phyloP scores from a whole-genome alignment of 176 grass and related monocot species.

The Zoysia japonica region DNA sequence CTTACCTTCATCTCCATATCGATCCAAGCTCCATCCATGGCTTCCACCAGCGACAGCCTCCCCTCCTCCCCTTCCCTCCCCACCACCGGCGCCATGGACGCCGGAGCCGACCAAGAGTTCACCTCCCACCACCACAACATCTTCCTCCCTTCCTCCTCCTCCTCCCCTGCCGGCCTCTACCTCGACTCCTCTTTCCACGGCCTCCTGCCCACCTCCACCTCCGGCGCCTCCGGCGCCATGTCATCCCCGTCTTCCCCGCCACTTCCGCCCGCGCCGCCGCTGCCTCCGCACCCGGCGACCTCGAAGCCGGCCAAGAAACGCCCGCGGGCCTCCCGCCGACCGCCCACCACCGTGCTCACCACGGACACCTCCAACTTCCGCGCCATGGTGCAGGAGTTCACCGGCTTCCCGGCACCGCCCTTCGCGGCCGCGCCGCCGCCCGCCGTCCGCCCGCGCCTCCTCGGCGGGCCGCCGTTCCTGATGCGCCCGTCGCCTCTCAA shows the following conservation, averaged over 20 bases:
- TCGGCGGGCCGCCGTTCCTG: slow-evolving; percentile 42
- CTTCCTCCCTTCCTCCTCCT: slow-evolving; percentile 47
- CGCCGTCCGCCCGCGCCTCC: slow-evolving; percentile 51
- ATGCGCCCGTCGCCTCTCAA: slow-evolving; percentile 49
- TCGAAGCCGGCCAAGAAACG: slow-evolving; percentile 64
- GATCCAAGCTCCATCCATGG: slow-evolving; percentile 49
- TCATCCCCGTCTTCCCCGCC: slow-evolving; percentile 8
- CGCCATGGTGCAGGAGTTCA: slow-evolving; percentile 99
- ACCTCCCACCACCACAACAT: slow-evolving; percentile 50
- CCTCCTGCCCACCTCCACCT: slow-evolving; percentile 29
- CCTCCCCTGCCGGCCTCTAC: slow-evolving; percentile 43
- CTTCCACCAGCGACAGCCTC: slow-evolving; percentile 86
- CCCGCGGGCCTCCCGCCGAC: slow-evolving; percentile 70
- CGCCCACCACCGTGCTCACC: slow-evolving; percentile 84
- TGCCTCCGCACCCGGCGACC: slow-evolving; percentile 15
- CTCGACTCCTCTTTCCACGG: slow-evolving; percentile 51
- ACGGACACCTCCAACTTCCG: slow-evolving; percentile 97
- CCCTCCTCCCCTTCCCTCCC: slow-evolving; percentile 63
- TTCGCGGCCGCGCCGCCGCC: slow-evolving; percentile 52
- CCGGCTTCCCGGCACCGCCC: slow-evolving; percentile 78
- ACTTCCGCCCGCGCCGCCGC: slow-evolving; percentile 11
- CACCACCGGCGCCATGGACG: slow-evolving; percentile 15
- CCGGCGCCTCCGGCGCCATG: slow-evolving; percentile 13
- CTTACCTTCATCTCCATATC: slow-evolving; percentile 22
- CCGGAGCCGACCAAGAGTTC: slow-evolving; percentile 64